Conservation (phyloP, 2,329 filamentous ascomycete species). For the Penicillium sp. region DNA sequence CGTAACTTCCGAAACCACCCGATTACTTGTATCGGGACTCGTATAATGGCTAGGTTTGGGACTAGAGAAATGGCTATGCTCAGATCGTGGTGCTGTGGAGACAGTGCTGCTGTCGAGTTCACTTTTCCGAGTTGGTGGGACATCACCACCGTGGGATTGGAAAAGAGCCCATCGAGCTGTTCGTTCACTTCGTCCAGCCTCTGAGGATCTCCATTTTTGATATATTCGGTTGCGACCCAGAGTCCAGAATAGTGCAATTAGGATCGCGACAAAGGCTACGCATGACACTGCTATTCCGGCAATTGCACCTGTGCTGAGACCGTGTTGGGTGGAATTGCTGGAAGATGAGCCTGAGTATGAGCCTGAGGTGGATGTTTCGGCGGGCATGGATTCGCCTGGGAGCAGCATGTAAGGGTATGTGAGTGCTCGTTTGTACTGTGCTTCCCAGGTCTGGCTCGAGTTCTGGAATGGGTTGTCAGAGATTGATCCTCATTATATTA, state of each 20-base stretch:
- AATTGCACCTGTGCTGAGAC: slow-evolving; percentile 52
- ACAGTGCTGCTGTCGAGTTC: slow-evolving; percentile 10
- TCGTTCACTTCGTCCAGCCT: slow-evolving; percentile 33
- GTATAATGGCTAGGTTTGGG: neutral
- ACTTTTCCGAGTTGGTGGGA: slow-evolving; percentile 15
- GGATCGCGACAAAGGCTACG: slow-evolving; percentile 47
- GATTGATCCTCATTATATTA: neutral
- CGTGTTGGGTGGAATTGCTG: slow-evolving; percentile 1
- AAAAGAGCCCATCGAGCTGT: slow-evolving; percentile 36
- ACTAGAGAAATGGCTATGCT: neutral
- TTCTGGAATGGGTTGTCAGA: slow-evolving; percentile 34
- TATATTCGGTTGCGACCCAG: slow-evolving; percentile 39
- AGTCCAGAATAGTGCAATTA: slow-evolving; percentile 45
- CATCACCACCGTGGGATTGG: slow-evolving; percentile 12
- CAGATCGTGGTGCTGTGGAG: neutral
- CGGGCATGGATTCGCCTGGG: slow-evolving; percentile 57
- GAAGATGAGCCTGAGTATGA: slow-evolving; percentile 5
- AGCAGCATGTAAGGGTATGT: slow-evolving; percentile 54
- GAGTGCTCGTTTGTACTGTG: slow-evolving; percentile 50
- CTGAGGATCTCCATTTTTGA: slow-evolving; percentile 34
- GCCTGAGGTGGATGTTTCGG: slow-evolving; percentile 39
- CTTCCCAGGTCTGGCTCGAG: slow-evolving; percentile 48
- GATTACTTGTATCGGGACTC: neutral
- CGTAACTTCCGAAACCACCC: neutral
- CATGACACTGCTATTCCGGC: slow-evolving; percentile 60